Base-by-base conservation (phyloP, 1,284 basidiomycete genomes). In the Marasmius sp. region DNA sequence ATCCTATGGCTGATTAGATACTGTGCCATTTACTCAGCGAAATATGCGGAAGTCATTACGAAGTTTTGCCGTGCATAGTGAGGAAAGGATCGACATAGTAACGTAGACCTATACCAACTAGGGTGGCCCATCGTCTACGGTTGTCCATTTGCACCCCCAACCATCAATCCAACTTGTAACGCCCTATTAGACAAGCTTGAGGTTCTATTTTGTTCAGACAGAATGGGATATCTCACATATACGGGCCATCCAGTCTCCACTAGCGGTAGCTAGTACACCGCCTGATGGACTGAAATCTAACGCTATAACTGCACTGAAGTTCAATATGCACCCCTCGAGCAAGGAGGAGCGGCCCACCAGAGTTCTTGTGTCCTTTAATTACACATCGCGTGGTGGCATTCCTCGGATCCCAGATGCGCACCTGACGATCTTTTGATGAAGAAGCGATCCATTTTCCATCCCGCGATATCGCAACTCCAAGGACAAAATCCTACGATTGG, bases 291-390 rank as follows among this genome's bases (percentile, higher is more conserved):
- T 91, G 49, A 95, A 77, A 70, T 93, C 91, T 70, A 95, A 91
- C 22, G 91, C 92, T 67, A 95, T 95, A 63, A 95, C 93, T 87
- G 63, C 36, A 56, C 58, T 64, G 27, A 48, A 54, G 39, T 37
- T 53, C 57, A 38, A 57, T 20, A 18, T 52, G 37, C 43, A 50
- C 59, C 38, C 59, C 47, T 49, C 48, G 22, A 38, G 47, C 45
- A 57, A 53, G 43, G 18, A 6, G 20, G 57, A 7, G 9, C 38
- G 48, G 71, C 81, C 52, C 59, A 88, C 83, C 88, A 43, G 90
- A 91, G 73, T 96, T 95, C 76, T 94, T 95, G 76, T 96, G 94
- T 2, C 93, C 94, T 73, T 94, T 92, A 6, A 97, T 77, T 80
- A 94, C 89, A 67, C 93, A 87, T 71, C 95, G 93, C 48, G 91